Evolutionary conservation across 768 basidiomycete genomes (phyloP), one percentile per base, ranked within the genome.

Genomic region (Heimioporus sp.): DNA sequence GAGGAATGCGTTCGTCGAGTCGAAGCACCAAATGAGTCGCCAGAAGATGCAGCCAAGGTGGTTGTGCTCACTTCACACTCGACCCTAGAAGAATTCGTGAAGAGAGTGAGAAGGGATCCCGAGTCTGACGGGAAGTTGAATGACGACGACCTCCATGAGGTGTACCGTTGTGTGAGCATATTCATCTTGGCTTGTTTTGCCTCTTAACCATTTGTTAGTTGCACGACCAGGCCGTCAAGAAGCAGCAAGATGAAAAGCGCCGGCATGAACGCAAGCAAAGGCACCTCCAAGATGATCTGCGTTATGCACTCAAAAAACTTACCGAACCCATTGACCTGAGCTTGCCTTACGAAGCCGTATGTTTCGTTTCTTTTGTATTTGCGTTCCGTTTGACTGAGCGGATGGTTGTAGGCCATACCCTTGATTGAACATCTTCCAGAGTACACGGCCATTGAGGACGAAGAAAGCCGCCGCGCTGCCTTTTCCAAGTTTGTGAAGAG

Each of bases 281-380:
- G 24, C 90, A 96, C 67, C 71, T 92, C 55, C 92, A 97, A 63
- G 97, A 99, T 69, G 97, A 98, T 64, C 76, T 99, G 35, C 86
- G 97, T 7, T 97, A 98, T 72, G 97, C 95, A 0, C 76, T 98
- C 57, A 93, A 90, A 73, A 96, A 96, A 66, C 75, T 96, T 8
- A 68, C 89, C 0, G 90, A 94, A 44, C 80, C 90, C 2, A 69
- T 98, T 36, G 92, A 96, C 57, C 67, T 94, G 44, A 81, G 72
- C 28, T 65, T 85, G 50, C 66, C 86, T 1, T 98, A 87, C 62
- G 95, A 98, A 59, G 83, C 89, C 60, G 94, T 91, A 58, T 49
- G 83, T 69, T 13, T 43, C 21, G 46, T n/a, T 32, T 34, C 9
- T 53, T 38, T 9, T 30, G n/a, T 13, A 4, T 35, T 12, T 16